These are phyloP conservation scores for Colletotrichum sp. DNA, from an alignment of 2,329 filamentous ascomycete genomes.

Conservation along the genomic window DNA sequence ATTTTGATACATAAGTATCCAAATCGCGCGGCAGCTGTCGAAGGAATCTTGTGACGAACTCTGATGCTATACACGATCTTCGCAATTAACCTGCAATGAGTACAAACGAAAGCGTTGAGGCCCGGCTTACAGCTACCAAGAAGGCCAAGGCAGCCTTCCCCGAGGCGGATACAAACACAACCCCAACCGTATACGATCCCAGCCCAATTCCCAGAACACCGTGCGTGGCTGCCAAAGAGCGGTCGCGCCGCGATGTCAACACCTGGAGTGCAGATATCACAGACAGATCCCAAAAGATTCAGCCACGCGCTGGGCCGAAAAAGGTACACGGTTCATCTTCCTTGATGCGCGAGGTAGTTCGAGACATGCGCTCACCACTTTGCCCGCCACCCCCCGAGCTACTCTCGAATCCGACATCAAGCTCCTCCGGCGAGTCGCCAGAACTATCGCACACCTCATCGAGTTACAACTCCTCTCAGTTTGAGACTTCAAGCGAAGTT, in stretches of 20 bases:
- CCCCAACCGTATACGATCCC: background rate
- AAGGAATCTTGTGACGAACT: background rate
- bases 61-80: background rate
- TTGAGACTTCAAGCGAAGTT: background rate
- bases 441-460: rapidly evolving
- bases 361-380: background rate
- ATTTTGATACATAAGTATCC: background rate
- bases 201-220: background rate
- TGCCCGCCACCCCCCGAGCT: background rate
- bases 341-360: background rate
- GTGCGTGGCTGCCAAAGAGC: background rate
- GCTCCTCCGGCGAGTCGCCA: background rate
- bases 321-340: background rate
- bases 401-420: rapidly evolving
- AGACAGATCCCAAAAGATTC: background rate
- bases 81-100: background rate
- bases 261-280: background rate
- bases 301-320: background rate
- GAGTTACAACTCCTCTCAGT: background rate
- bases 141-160: background rate
- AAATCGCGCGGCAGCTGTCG: background rate
- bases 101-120: background rate
- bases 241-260: background rate
- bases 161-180: background rate
- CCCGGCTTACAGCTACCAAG: rapidly evolving